Evolutionary conservation across 345 rosid genomes (phyloP).

Genomic region (Citrus hindsii): DNA sequence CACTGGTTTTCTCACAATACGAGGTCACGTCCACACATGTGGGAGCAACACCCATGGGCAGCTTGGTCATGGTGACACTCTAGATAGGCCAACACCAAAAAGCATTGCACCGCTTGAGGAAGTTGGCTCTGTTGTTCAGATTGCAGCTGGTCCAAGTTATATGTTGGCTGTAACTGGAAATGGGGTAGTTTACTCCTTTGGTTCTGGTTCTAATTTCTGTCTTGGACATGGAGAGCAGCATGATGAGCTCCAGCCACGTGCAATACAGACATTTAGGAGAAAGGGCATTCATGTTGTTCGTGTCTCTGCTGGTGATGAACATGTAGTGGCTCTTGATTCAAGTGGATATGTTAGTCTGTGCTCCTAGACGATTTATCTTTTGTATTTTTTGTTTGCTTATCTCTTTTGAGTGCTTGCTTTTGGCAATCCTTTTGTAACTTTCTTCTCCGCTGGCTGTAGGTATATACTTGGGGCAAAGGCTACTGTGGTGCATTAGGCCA

Average conservation of each 20-base stretch:
- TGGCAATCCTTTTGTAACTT: neutral
- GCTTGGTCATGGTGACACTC: slow-evolving; percentile 88
- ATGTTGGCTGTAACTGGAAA: slow-evolving; percentile 61
- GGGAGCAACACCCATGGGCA: slow-evolving; percentile 85
- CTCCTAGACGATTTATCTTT: neutral
- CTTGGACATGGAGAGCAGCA: slow-evolving; percentile 99
- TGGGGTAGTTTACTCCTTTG: slow-evolving; percentile 82
- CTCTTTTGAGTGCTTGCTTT: neutral
- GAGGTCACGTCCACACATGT: slow-evolving; percentile 75
- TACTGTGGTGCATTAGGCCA: slow-evolving; percentile 97
- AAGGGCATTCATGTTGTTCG: slow-evolving; percentile 69
- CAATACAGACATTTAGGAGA: slow-evolving; percentile 69
- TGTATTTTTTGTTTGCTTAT: neutral
- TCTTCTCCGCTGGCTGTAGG: slow-evolving; percentile 40
- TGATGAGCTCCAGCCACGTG: slow-evolving; percentile 75
- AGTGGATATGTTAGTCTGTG: slow-evolving; percentile 68
- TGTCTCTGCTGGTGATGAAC: slow-evolving; percentile 97
- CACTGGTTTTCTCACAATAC: slow-evolving; percentile 77
- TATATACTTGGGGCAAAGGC: slow-evolving; percentile 97
- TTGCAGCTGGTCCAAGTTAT: slow-evolving; percentile 90
- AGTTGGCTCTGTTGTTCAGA: slow-evolving; percentile 67
- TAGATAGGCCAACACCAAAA: slow-evolving; percentile 77
- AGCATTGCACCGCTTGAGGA: slow-evolving; percentile 47
- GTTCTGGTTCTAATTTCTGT: slow-evolving; percentile 86
- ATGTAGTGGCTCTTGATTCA: slow-evolving; percentile 93